Evolutionary conservation across 2,329 filamentous ascomycete species (phyloP).

Genomic region (Aspergillus bombycis): DNA sequence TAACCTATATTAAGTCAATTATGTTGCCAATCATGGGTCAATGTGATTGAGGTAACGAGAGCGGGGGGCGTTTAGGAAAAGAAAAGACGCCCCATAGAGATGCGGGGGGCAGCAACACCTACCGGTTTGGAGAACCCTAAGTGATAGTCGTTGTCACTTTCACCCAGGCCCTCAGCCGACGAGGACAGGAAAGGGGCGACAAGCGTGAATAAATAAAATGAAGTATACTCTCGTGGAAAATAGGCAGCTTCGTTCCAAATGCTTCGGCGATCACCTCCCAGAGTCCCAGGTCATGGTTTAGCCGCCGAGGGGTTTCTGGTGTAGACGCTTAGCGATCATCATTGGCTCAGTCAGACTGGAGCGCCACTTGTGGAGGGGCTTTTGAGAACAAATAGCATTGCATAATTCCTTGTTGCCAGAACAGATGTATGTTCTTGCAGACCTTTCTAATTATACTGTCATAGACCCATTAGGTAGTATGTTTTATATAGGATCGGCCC

Average conservation of each 20-base stretch:
- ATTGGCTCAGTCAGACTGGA: conserved; percentile 18
- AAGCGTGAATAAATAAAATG: background rate
- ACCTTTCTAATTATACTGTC: background rate
- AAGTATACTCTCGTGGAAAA: background rate
- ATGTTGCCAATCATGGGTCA: background rate
- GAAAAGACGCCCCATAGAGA: background rate
- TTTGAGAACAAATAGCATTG: conserved; percentile 1
- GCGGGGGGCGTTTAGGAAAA: background rate
- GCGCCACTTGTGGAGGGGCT: conserved; percentile 13
- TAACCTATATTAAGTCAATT: background rate
- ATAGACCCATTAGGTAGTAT: background rate
- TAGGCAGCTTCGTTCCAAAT: background rate
- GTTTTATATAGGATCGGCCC: conserved; percentile 7
- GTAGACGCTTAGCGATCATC: conserved; percentile 13
- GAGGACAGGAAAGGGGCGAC: background rate
- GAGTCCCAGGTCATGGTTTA: background rate
- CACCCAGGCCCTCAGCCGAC: background rate
- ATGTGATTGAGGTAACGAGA: background rate
- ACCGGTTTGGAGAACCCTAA: background rate
- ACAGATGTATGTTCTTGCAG: background rate
- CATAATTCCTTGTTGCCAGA: background rate
- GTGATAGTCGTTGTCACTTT: background rate
- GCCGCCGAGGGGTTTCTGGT: conserved; percentile 19
- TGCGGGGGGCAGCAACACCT: background rate
- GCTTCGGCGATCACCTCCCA: background rate